Conservation (phyloP, 306 rosid genomes). For the Sophora flavescens region DNA sequence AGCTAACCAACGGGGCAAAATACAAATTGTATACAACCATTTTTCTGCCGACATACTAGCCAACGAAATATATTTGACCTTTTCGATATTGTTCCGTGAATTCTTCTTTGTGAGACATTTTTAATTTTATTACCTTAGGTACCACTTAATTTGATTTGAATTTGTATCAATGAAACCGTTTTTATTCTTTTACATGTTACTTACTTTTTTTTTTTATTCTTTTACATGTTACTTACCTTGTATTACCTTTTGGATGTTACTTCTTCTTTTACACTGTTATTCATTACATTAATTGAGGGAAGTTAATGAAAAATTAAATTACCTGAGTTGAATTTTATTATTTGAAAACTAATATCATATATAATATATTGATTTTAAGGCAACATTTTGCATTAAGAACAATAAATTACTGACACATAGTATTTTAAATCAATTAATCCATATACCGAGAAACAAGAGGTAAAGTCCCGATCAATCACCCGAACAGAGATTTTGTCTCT, state of each 20-base stretch:
- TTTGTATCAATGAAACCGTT: conserved; percentile 22
- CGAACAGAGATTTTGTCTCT: no score
- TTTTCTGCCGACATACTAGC: conserved; percentile 50
- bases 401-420: no score
- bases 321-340: neutral
- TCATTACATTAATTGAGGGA: neutral
- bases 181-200: conserved; percentile 31
- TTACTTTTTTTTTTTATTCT: conserved; percentile 23
- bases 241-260: neutral
- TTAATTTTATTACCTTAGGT: conserved; percentile 14
- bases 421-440: no score
- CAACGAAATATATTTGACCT: conserved; percentile 34
- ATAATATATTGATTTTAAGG: no score
- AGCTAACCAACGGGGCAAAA: neutral
- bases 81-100: neutral
- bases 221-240: conserved; percentile 3
- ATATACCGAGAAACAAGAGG: no score
- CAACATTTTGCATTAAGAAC: no score
- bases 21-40: neutral
- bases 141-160: conserved; percentile 38
- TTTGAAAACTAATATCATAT: no score
- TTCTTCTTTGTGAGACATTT: conserved; percentile 21
- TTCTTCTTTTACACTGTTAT: no score
- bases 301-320: neutral
- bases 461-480: no score